A percentile compares a stretch with the other conserved stretches of the same genome.
Conservation (phyloP, 208 protist genomes). For the Leishmania turanica region DNA sequence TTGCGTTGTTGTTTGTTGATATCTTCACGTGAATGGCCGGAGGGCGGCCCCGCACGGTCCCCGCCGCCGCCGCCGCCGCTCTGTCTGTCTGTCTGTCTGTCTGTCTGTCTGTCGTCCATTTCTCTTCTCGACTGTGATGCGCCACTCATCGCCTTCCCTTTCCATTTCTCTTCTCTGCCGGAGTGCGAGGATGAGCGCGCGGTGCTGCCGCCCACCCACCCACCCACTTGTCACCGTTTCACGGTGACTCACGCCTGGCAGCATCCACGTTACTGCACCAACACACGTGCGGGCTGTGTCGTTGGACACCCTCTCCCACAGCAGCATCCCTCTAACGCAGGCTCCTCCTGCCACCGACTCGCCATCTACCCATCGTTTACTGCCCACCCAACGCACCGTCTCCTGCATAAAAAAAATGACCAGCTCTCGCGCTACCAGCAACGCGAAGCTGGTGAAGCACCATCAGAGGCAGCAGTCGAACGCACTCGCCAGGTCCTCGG, state of each 20-base stretch:
- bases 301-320: background rate
- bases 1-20: no score
- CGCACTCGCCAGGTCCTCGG: slow-evolving; percentile 41
- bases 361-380: background rate
- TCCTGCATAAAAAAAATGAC: slow-evolving; percentile 18
- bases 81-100: background rate
- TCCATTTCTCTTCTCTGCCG: background rate
- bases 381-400: background rate
- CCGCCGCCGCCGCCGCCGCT: no score
- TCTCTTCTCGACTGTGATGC: background rate
- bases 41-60: no score
- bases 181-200: background rate
- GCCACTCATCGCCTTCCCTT: background rate
- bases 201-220: background rate
- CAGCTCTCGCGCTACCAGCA: slow-evolving; percentile 43
- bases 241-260: background rate
- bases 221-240: background rate
- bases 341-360: background rate
- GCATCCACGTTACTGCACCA: background rate
- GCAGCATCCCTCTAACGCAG: background rate
- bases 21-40: no score
- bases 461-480: slow-evolving; percentile 47
- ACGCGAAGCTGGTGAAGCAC: slow-evolving; percentile 55
- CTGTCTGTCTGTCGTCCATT: background rate
- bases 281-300: background rate